Base-by-base conservation (phyloP, 2,329 filamentous ascomycete species). In the Ascosphaera apis region DNA sequence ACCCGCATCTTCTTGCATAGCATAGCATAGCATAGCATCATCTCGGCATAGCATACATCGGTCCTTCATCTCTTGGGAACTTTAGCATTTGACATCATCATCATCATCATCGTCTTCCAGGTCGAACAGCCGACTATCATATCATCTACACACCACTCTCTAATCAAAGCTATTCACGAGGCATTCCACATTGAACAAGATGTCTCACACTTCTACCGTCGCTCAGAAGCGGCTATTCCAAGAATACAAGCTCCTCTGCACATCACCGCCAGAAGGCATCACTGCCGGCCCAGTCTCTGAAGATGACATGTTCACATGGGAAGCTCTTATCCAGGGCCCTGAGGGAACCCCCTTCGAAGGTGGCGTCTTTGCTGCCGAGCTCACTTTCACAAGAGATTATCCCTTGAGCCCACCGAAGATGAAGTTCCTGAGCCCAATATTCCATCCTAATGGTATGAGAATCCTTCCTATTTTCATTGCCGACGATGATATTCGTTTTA, bases 301-400 rank as follows among this genome's bases (percentile, higher is more conserved):
- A 63, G 88, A 95, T 55, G 83, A 98, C 61, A 74, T 95, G 52
- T 79, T 93, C 48, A 65, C 81, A 50, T 98, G 88, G 88, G 88
- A 98, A 61, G 88, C 84, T 6, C 63, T 95, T 42, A 95, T 98
- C 49, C 77, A 91, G 56, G 88, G 88, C 0, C 88, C 88, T 9
- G 84, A 92, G 51, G 88, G 78, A 42, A 98, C 88, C 1, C 88
- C 88, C 1, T 98, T 91, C 48, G 86, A 91, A 62, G 86, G 84
- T 40, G 88, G 88, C 36, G 72, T 98, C 40, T 98, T 95, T 54
- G 82, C 84, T 31, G 88, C 88, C 17, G 83, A 92, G 57, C 70
- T 98, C 47, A 83, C 76, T 49, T 98, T 98, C 50, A 86, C 88
- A 4, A 80, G 79, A 52, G 88, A 98, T 56, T 98, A 98, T 51